Conservation (phyloP, 139 green algal species). For the Deuterostichococcus epilithicus region DNA sequence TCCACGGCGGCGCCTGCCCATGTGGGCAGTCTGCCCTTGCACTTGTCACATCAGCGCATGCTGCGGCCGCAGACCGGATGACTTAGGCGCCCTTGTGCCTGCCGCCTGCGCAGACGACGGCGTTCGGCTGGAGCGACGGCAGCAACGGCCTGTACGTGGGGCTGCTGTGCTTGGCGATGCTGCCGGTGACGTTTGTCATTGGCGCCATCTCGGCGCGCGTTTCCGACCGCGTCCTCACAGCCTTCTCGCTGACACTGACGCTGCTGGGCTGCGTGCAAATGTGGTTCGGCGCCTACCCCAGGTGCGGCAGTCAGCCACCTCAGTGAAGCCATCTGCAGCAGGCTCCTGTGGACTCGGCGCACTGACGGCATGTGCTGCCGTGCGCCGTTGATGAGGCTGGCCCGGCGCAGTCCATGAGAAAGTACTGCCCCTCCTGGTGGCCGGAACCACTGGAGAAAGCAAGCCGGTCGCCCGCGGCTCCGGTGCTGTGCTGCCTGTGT, state of each 20-base stretch:
- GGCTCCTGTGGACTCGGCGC: neutral
- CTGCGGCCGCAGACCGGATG: too few species aligned
- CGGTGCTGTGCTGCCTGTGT: neutral
- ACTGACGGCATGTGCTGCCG: neutral
- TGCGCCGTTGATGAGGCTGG: neutral
- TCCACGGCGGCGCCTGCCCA: too few species aligned
- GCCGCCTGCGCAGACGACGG: neutral
- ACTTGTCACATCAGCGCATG: too few species aligned
- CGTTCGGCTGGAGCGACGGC: constrained; percentile 28
- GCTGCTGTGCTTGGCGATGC: constrained; percentile 25
- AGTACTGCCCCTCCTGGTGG: too few species aligned
- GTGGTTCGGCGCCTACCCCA: constrained; percentile 4
- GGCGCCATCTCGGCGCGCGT: constrained; percentile 12
- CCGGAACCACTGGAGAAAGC: too few species aligned
- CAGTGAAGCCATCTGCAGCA: neutral
- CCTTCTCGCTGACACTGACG: neutral
- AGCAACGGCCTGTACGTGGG: constrained; percentile 37
- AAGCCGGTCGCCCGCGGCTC: neutral
- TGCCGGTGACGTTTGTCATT: constrained; percentile 33
- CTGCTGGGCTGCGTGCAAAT: neutral
- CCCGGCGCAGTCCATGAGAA: too few species aligned
- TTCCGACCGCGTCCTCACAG: constrained; percentile 18
- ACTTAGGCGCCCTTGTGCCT: too few species aligned
- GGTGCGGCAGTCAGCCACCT: neutral
- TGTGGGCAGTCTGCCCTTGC: too few species aligned